Evolutionary conservation across 2,329 filamentous ascomycete genomes (phyloP), one percentile per base, ranked within the genome.

Genomic region (Fonsecaea monophora): DNA sequence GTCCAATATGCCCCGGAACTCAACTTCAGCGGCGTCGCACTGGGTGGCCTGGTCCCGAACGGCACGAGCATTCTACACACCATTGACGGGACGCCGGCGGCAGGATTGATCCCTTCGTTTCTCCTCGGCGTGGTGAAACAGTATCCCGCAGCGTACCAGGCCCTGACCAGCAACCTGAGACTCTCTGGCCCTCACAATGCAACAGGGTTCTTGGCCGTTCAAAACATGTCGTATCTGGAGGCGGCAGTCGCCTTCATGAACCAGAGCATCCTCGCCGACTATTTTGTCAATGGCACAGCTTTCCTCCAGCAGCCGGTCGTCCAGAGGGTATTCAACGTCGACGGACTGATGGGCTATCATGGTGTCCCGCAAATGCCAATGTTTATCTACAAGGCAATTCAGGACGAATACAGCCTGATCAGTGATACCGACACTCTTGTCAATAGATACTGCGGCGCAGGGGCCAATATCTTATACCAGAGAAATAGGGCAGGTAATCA

Each of bases 1-100:
- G 76, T 78, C 0, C 75, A 76, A 4, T 87, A 87, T 67, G 85
- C 85, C 0, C 84, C 85, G 0, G 84, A 86, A 45, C 73, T 87
- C 4, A 74, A 77, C 1, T 78, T 87, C 37, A 76, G 76, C 0
- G 85, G 84, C 2, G 81, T 79, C 1, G 84, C 82, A 0, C 68
- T 86, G 0, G 84, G 85, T 3, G 85, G 84, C 0, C 68, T 83
- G 3, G 78, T 81, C 0, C 77, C 82, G 0, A 81, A 83, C 32
- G 71, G 81, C 9, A 76, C 75, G 1, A 75, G 71, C 2, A 78
- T 80, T 8, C 60, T 84, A 1, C 48, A 72, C 2, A 65, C 73
- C 0, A 72, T 80, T 10, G 78, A 79, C 21, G 77, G 76, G 1
- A 70, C 65, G 2, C 34, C 68, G 1, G 77, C 73, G 38, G 73